These are phyloP conservation scores for Berberis thunbergii DNA, from an alignment of 164 flowering plant species.

Conservation along the genomic window DNA sequence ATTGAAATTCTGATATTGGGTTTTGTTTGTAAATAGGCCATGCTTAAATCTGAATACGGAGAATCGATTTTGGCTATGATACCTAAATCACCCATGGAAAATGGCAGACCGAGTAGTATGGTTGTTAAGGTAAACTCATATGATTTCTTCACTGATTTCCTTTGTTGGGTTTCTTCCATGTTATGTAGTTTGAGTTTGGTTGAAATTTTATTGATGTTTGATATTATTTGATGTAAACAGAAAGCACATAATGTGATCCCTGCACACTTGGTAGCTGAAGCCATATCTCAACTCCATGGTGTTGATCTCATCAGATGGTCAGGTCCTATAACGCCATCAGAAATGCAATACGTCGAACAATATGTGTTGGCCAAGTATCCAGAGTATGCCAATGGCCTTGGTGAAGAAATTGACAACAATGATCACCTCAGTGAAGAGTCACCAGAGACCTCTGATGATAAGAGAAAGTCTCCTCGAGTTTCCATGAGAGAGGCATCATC, in stretches of 20 bases:
- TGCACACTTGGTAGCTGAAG: constrained; percentile 72
- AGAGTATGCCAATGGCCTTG: constrained; percentile 51
- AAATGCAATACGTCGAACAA: constrained; percentile 69
- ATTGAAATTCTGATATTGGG: constrained; percentile 1
- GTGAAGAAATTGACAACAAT: constrained; percentile 47
- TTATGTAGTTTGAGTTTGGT: not conserved
- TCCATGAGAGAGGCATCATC: constrained; percentile 26
- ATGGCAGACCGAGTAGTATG: constrained; percentile 55
- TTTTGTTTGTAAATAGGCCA: constrained; percentile 16
- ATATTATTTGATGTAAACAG: constrained; percentile 23
- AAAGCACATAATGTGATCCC: constrained; percentile 57
- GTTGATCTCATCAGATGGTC: constrained; percentile 70
- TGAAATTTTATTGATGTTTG: not conserved
- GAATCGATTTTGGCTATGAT: constrained; percentile 23
- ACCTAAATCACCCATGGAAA: constrained; percentile 28
- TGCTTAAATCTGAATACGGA: constrained; percentile 24
- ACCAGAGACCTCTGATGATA: constrained; percentile 25
- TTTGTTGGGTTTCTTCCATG: not conserved
- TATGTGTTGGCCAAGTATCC: constrained; percentile 75
- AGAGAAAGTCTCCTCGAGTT: constrained; percentile 45
- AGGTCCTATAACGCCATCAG: constrained; percentile 72
- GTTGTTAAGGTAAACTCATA: constrained; percentile 45
- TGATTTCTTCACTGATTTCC: not conserved
- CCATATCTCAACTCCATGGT: constrained; percentile 73
- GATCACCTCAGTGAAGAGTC: constrained; percentile 34